These are phyloP conservation scores for Chrysoporthe austroafricana DNA, from an alignment of 2,329 filamentous ascomycete species.

Conservation along the genomic window DNA sequence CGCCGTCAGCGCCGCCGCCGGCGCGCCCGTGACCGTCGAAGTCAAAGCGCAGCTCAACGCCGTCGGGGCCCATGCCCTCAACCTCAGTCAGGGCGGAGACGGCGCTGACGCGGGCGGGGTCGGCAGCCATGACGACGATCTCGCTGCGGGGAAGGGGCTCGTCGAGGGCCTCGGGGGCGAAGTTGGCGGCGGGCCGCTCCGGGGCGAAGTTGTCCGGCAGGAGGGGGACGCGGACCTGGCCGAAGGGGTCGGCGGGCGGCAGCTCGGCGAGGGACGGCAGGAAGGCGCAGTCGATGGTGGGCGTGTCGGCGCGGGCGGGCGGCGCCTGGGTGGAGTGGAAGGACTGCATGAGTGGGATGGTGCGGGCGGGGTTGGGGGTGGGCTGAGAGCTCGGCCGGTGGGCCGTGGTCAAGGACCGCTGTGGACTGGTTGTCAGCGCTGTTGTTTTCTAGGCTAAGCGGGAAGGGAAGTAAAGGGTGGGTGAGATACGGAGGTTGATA, in stretches of 20 bases:
- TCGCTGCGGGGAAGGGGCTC: slow-evolving; percentile 46
- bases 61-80: slow-evolving; percentile 61
- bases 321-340: slow-evolving; percentile 55
- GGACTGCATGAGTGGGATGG: slow-evolving; percentile 65
- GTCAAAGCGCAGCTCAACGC: slow-evolving; percentile 58
- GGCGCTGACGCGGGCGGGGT: slow-evolving; percentile 57
- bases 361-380: slow-evolving; percentile 43
- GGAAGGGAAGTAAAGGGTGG: not conserved
- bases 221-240: slow-evolving; percentile 57
- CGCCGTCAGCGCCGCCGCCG: slow-evolving; percentile 36
- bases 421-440: slow-evolving; percentile 19
- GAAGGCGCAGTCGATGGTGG: slow-evolving; percentile 56
- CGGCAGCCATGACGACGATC: slow-evolving; percentile 59
- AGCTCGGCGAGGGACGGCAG: slow-evolving; percentile 50
- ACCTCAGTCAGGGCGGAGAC: slow-evolving; percentile 59
- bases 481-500: slow-evolving; percentile 4
- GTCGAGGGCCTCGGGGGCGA: slow-evolving; percentile 48
- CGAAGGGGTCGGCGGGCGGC: slow-evolving; percentile 39
- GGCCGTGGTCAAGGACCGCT: slow-evolving; percentile 49
- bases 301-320: slow-evolving; percentile 38
- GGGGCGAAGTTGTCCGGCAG: slow-evolving; percentile 61
- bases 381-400: slow-evolving; percentile 46
- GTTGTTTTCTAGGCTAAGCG: too few relatives aligned
- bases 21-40: slow-evolving; percentile 36
- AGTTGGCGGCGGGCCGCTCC: slow-evolving; percentile 47